Conservation (phyloP, 768 basidiomycete genomes). For the Cyathus striatus region DNA sequence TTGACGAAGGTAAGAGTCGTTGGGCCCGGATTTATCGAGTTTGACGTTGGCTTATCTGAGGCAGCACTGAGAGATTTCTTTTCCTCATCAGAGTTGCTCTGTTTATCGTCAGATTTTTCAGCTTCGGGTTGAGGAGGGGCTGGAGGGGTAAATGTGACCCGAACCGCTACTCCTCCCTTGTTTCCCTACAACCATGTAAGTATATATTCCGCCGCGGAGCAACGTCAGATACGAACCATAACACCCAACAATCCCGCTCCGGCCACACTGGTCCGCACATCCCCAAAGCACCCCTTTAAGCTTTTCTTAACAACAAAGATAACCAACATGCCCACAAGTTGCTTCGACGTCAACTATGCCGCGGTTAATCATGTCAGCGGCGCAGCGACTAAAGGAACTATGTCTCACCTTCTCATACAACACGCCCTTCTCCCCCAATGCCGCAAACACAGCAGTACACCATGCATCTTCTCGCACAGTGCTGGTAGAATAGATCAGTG, state of each 20-base stretch:
- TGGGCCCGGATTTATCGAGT: constrained; percentile 24
- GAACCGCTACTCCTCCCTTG: constrained; percentile 73
- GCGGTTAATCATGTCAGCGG: no score
- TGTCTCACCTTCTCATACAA: constrained; percentile 60
- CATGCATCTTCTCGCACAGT: constrained; percentile 68
- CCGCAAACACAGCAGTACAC: constrained; percentile 60
- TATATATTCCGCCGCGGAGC: neutral
- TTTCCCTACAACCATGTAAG: constrained; percentile 52
- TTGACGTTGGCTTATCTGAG: constrained; percentile 5
- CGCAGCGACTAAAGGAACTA: neutral
- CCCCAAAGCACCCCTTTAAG: constrained; percentile 44
- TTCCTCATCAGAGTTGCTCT: no score
- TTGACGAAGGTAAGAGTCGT: constrained; percentile 70
- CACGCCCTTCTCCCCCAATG: constrained; percentile 60
- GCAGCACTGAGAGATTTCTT: neutral
- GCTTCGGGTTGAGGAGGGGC: constrained; percentile 7
- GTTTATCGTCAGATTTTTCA: no score
- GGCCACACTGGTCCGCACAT: constrained; percentile 45
- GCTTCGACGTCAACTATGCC: constrained; percentile 63
- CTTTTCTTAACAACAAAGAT: constrained; percentile 58
- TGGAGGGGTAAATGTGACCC: constrained; percentile 50
- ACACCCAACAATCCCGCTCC: constrained; percentile 76
- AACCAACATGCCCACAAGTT: constrained; percentile 82
- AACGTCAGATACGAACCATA: constrained; percentile 45
- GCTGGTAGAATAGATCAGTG: constrained; percentile 64